Base-by-base conservation (phyloP, 2,329 filamentous ascomycete genomes). In the Coniochaeta sp. region DNA sequence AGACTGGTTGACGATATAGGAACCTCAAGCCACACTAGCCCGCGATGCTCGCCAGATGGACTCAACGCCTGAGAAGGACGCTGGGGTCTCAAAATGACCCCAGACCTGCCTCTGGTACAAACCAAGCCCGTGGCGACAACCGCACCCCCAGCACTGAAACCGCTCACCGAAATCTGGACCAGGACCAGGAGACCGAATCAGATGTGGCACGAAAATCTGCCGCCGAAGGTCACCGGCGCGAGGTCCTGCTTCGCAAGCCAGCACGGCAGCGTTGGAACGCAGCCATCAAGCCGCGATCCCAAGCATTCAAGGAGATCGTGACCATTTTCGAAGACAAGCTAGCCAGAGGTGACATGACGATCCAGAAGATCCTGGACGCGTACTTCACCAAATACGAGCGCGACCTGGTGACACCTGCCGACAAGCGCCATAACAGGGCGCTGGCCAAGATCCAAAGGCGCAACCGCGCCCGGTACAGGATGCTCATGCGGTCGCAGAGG, bases 361-460 rank as follows among this genome's bases (percentile, higher is more conserved):
- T 81, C 36, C 77, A 77, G 60, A 31, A 66, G 1, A 61, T 69
- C 7, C 43, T 62, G 1, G 61, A 57, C 7, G 65, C 65, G 4
- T 62, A 62, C 7, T 74, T 70, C 63, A 72, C 66, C 0, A 55
- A 56, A 3, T 56, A 63, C 55, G 64, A 67, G 36, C 43, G 57
- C 22, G 58, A 52, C 11, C 28, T 68, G 24, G 62, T 68, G 2
- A 38, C 52, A 3, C 63, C 64, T 1, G 56, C 28, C 6, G 54
- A 58, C 92, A 52, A 38, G 38, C 24, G 24, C 2, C 6, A 22
- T 16, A 63, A 64, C 57, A 55, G 58, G 19, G 24, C 58, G 17
- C 61, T 68, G 40, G 57, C 58, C 6, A 34, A 36, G 36, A 58
- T 67, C 26, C 66, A 66, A 33, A 56, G n/a, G 26, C 31, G 44